Base-by-base conservation (phyloP, 1,284 basidiomycete genomes). In the Leccinum colubrinum region DNA sequence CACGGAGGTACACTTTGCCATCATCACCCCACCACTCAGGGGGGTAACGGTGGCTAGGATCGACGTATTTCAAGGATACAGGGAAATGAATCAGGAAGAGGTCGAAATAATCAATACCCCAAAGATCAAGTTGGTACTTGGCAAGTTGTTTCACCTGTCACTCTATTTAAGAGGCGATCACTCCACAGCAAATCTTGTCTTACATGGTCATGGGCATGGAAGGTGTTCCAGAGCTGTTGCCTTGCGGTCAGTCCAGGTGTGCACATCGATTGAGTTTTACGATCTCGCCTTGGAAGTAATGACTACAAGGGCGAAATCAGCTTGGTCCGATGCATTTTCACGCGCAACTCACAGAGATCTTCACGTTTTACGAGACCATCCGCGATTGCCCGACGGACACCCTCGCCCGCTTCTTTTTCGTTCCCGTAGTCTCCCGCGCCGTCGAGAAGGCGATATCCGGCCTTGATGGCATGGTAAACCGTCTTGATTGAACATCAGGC, bases 381-480 rank as follows among this genome's bases (percentile, higher is more conserved):
- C 46, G 80, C 78, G 73, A 97, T 87, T 46, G 93, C 95, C 59
- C 90, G 83, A 53, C 79, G 80, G 60, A 90, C 81, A 64, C 88
- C 88, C 67, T 84, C 80, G 3, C 93, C 94, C 25, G 94, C 93
- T 75, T 95, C 91, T 71, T 87, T 91, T 77, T 97, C 94, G 75
- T 97, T 97, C 12, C 87, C 86, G 71, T 94, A 94, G 74, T 92
- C 89, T 66, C 85, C 81, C 22, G 92, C 93, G 65, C 86, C 87
- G 69, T 95, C 94, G 64, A 96, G 82, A 68, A 95, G 90, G 66
- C 91, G 85, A 75, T 91, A 93, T 1, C 92, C 89, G 51, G 79
- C 78, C 71, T 88, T 88, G 75, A 91, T 88, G 25, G 87, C 88
- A 62, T 83, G 77, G 76, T 89, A 89, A 55, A 90, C 87, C 56